Percentiles rank a stretch among this genome's conserved stretches.
These are phyloP conservation scores for Aspergillus caelatus DNA, from an alignment of 2,329 filamentous ascomycete genomes.

Conservation along the genomic window DNA sequence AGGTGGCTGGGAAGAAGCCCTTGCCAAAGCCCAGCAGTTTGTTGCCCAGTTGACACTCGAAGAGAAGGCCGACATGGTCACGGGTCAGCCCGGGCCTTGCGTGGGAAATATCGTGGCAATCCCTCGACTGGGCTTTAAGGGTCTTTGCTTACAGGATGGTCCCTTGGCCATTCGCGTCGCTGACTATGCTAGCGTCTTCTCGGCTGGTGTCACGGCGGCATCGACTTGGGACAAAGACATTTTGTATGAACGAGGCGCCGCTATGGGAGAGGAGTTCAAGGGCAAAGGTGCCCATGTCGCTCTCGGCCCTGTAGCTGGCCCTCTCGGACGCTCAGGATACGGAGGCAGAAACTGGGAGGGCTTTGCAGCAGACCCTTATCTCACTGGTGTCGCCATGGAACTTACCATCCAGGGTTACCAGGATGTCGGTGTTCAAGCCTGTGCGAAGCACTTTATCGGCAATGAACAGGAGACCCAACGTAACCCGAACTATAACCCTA, in stretches of 20 bases:
- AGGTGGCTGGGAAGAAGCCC: neutral
- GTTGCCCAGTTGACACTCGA: slow-evolving; percentile 24
- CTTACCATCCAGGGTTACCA: slow-evolving; percentile 57
- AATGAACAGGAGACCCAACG: slow-evolving; percentile 69
- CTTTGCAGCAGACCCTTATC: slow-evolving; percentile 47
- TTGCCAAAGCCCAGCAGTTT: slow-evolving; percentile 7
- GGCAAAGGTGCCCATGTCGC: slow-evolving; percentile 42
- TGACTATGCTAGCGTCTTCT: slow-evolving; percentile 73
- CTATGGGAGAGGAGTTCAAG: slow-evolving; percentile 57
- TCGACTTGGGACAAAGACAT: slow-evolving; percentile 62
- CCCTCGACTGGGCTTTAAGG: slow-evolving; percentile 31
- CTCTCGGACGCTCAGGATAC: slow-evolving; percentile 40
- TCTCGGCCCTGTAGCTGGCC: slow-evolving; percentile 47
- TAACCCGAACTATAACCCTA: slow-evolving; percentile 48
- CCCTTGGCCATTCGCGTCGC: slow-evolving; percentile 63
- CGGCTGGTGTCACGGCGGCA: slow-evolving; percentile 71
- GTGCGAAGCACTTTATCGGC: slow-evolving; percentile 50
- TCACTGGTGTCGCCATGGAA: slow-evolving; percentile 45
- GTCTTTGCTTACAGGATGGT: slow-evolving; percentile 34
- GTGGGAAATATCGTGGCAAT: slow-evolving; percentile 37
- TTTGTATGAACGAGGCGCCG: slow-evolving; percentile 55
- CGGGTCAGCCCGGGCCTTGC: slow-evolving; percentile 32
- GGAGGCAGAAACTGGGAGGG: slow-evolving; percentile 43
- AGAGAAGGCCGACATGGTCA: slow-evolving; percentile 33
- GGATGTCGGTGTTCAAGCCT: slow-evolving; percentile 48